Evolutionary conservation across 169 alveolate species (phyloP).

Genomic region (Cryptosporidium ubiquitum): DNA sequence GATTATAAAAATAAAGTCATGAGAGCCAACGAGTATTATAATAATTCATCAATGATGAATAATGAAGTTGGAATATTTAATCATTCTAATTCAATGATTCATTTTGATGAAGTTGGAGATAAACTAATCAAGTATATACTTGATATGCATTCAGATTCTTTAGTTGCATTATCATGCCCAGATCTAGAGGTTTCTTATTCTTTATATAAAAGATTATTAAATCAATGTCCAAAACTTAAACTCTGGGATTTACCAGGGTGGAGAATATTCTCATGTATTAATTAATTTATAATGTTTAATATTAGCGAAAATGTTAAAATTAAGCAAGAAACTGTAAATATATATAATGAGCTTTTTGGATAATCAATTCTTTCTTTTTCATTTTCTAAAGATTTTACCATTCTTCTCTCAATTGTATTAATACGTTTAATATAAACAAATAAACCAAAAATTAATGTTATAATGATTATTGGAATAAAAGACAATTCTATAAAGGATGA

Average conservation of each 20-base stretch:
- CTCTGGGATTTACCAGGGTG: constrained; percentile 73
- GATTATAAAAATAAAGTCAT: constrained; percentile 16
- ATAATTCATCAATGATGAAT: neutral
- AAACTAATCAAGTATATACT: constrained; percentile 45
- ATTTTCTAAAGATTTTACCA: constrained; percentile 56
- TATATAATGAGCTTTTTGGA: constrained; percentile 52
- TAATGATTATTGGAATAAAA: constrained; percentile 20
- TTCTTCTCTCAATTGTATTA: constrained; percentile 41
- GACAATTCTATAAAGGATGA: neutral
- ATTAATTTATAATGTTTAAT: neutral
- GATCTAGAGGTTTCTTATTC: constrained; percentile 66
- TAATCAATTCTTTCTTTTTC: constrained; percentile 70
- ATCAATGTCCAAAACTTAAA: constrained; percentile 56
- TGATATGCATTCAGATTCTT: constrained; percentile 71
- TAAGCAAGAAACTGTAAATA: constrained; percentile 37
- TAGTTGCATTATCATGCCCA: constrained; percentile 65
- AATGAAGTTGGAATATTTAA: neutral
- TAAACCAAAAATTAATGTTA: constrained; percentile 28
- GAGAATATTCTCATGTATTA: constrained; percentile 36
- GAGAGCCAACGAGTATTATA: constrained; percentile 51
- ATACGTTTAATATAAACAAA: constrained; percentile 23
- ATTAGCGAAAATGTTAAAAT: constrained; percentile 29
- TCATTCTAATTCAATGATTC: neutral
- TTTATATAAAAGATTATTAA: constrained; percentile 38
- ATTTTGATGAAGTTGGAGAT: constrained; percentile 63